These are phyloP conservation scores for Nymphaea colorata DNA, from an alignment of 164 flowering plant species.

Conservation along the genomic window DNA sequence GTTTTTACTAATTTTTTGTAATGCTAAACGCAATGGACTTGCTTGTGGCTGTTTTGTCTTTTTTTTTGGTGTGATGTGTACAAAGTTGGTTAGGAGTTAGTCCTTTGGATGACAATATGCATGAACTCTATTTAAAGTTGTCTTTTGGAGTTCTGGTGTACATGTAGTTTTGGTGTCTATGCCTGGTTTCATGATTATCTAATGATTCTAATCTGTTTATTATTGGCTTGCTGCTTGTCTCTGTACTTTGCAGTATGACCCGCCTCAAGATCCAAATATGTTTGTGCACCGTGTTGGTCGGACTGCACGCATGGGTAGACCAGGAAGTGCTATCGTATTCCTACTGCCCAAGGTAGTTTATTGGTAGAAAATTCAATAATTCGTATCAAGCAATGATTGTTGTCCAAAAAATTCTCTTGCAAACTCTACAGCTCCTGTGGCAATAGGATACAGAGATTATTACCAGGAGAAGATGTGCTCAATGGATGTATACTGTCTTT, in stretches of 20 bases:
- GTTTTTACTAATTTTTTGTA: too few species aligned
- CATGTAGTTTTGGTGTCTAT: neutral
- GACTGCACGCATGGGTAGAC: constrained; percentile 87
- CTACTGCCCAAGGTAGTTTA: constrained; percentile 69
- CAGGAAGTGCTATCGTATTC: constrained; percentile 73
- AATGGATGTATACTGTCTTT: neutral
- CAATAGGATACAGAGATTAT: neutral
- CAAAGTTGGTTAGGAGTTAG: too few species aligned
- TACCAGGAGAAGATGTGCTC: neutral
- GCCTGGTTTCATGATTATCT: neutral
- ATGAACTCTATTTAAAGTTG: neutral
- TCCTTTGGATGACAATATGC: neutral
- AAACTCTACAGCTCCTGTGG: neutral
- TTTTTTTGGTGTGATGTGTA: too few species aligned
- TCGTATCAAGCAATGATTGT: neutral
- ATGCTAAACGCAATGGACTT: too few species aligned
- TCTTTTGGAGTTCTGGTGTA: neutral
- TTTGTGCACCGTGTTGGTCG: constrained; percentile 94
- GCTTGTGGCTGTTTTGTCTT: too few species aligned
- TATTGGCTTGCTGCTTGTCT: too few species aligned
- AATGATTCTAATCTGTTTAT: neutral
- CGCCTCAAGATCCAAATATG: constrained; percentile 90
- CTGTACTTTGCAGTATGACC: constrained; percentile 69
- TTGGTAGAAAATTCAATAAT: too few species aligned
- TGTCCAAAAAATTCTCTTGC: neutral